Conservation (phyloP, 2,329 filamentous ascomycete genomes). For the Colletotrichum scovillei region DNA sequence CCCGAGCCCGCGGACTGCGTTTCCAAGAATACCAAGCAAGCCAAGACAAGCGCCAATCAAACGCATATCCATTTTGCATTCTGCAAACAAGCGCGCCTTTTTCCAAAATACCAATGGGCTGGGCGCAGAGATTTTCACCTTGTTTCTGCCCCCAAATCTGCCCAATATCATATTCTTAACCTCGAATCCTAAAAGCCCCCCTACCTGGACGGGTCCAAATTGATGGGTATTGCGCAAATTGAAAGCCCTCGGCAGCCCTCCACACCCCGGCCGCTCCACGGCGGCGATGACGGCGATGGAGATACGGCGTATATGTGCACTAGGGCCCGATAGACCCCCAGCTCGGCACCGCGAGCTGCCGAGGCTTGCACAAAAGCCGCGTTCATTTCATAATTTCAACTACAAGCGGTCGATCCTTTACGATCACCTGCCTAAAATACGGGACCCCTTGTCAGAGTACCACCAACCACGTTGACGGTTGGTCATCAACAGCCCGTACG, state of each 20-base stretch:
- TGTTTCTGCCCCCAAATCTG: neutral
- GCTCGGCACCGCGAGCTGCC: conserved; percentile 28
- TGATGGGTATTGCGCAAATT: neutral
- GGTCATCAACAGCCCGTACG: conserved; percentile 15
- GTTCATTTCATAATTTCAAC: conserved; percentile 20
- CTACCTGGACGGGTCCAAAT: neutral
- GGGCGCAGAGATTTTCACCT: neutral
- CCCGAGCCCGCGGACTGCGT: conserved; percentile 22
- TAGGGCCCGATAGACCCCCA: conserved; percentile 4
- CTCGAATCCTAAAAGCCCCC: conserved; percentile 6
- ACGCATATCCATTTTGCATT: neutral
- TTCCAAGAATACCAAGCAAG: conserved; percentile 13
- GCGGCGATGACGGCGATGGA: neutral
- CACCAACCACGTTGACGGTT: conserved; percentile 30
- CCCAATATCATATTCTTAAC: conserved; percentile 7
- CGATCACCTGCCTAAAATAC: conserved; percentile 32
- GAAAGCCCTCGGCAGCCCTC: neutral
- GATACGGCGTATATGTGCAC: conserved; percentile 11
- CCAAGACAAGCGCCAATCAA: conserved; percentile 29
- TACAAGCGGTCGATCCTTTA: conserved; percentile 16
- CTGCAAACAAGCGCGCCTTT: conserved; percentile 16
- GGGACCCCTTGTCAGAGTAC: conserved; percentile 16
- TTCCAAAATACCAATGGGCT: neutral
- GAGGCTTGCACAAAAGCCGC: conserved; percentile 30
- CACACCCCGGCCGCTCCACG: conserved; percentile 14